These are phyloP conservation scores for Nidula microcarpa DNA, from an alignment of 768 basidiomycete species.

Conservation along the genomic window DNA sequence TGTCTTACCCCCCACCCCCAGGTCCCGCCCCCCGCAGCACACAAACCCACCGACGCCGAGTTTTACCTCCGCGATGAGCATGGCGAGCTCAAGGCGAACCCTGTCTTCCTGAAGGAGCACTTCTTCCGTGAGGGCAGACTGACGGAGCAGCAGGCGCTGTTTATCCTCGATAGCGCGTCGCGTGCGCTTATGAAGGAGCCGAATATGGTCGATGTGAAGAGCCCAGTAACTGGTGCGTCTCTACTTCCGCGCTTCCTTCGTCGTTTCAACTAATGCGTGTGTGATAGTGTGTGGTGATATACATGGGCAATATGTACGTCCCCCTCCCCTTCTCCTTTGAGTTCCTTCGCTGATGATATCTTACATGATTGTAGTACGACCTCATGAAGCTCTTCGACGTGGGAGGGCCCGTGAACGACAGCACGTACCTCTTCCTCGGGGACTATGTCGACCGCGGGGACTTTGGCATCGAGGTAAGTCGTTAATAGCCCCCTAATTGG, in stretches of 20 bases:
- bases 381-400: conserved; percentile 98
- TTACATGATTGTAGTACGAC: conserved; percentile 64
- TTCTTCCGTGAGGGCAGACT: conserved; percentile 85
- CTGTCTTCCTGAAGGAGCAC: conserved; percentile 80
- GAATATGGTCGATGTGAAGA: conserved; percentile 82
- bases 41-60: conserved; percentile 68
- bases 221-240: conserved; percentile 84
- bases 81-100: conserved; percentile 64
- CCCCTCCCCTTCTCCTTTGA: background rate
- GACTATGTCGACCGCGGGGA: conserved; percentile 98
- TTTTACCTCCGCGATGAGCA: conserved; percentile 55
- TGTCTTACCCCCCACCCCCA: conserved; percentile 17
- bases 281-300: conserved; percentile 89
- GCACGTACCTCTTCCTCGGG: conserved; percentile 88
- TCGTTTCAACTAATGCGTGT: background rate
- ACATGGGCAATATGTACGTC: conserved; percentile 89
- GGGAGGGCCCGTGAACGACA: conserved; percentile 80
- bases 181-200: conserved; percentile 70
- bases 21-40: conserved; percentile 68
- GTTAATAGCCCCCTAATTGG: no score
- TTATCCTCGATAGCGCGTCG: conserved; percentile 69
- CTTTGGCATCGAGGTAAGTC: conserved; percentile 64
- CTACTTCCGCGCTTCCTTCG: conserved; percentile 1
- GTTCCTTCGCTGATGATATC: background rate
- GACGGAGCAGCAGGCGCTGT: conserved; percentile 81